Base-by-base conservation (phyloP, 139 green algal genomes). In the Monoraphidium neglectum region DNA sequence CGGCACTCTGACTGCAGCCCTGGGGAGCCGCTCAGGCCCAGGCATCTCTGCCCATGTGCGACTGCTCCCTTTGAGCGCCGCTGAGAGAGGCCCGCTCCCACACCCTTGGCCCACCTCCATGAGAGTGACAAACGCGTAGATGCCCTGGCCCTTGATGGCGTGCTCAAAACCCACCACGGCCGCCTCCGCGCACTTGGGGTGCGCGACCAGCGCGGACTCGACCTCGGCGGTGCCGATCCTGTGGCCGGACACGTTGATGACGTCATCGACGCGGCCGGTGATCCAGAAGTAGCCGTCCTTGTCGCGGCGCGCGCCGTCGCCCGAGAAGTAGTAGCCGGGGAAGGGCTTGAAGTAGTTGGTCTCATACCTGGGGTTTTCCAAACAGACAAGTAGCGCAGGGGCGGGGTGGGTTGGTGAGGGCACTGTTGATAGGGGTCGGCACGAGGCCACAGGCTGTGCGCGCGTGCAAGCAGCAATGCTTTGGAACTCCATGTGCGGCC, bases 61-160 rank as follows among this genome's bases (percentile, higher is more conserved):
- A n/a, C n/a, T n/a, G n/a, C n/a, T n/a, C n/a, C n/a, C n/a, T n/a
- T n/a, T n/a, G n/a, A n/a, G n/a, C n/a, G n/a, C n/a, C n/a, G n/a
- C n/a, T n/a, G n/a, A n/a, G n/a, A n/a, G n/a, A n/a, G n/a, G n/a
- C n/a, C n/a, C n/a, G n/a, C n/a, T n/a, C n/a, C n/a, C n/a, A n/a
- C n/a, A n/a, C n/a, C n/a, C n/a, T n/a, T n/a, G n/a, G 26, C 26
- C 90, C 43, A 51, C 79, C 24, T 90, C 80, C 86, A 94, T 94
- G 15, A 99, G 87, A 0, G 90, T 97, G 12, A 99, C 96, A 79
- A 91, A 99, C 1, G 94, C 94, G 74, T 98, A 99, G 82, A 99
- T 98, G 74, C 87, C 96, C 59, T 94, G 87, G 33, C 94, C 95
- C 87, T 98, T 98, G 79, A 98, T 91, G 30, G 87, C 77, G 78